Conservation (phyloP, 306 rosid species). For the Begonia loranthoides region DNA sequence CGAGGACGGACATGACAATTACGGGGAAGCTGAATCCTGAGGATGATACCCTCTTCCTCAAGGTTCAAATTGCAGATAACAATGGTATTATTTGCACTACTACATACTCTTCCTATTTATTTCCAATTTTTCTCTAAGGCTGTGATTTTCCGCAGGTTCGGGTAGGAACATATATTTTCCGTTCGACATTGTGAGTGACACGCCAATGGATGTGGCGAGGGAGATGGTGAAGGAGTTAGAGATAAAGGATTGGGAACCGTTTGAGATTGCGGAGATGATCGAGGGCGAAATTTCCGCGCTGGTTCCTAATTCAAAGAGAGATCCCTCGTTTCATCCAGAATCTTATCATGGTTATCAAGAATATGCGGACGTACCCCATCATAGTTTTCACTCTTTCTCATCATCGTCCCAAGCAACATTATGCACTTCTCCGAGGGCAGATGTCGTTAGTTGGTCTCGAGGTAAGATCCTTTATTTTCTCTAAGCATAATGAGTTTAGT, state of each 20-base stretch:
- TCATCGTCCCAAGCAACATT: slow-evolving; percentile 49
- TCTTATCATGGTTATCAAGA: slow-evolving; percentile 28
- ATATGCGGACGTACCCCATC: slow-evolving; percentile 24
- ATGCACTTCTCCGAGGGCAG: slow-evolving; percentile 23
- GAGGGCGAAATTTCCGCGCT: slow-evolving; percentile 60
- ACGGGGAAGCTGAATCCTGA: slow-evolving; percentile 79
- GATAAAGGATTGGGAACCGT: slow-evolving; percentile 69
- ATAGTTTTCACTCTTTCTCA: slow-evolving; percentile 30
- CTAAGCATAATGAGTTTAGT: not conserved
- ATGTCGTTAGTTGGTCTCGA: slow-evolving; percentile 34
- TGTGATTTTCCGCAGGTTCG: slow-evolving; percentile 35
- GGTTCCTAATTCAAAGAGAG: slow-evolving; percentile 39
- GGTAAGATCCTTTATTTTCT: slow-evolving; percentile 29
- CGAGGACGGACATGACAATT: slow-evolving; percentile 61
- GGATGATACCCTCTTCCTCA: slow-evolving; percentile 58
- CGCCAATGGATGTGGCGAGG: slow-evolving; percentile 63
- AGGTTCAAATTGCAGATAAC: slow-evolving; percentile 55
- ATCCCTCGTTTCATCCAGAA: slow-evolving; percentile 15
- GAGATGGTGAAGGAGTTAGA: slow-evolving; percentile 95
- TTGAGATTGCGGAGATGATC: slow-evolving; percentile 72
- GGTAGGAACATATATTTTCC: slow-evolving; percentile 69
- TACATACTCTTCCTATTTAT: too few relatives aligned
- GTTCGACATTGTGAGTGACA: slow-evolving; percentile 56
- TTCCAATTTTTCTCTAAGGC: too few relatives aligned
- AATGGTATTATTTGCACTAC: slow-evolving; percentile 30